These are phyloP conservation scores for Stemphylium lycopersici DNA, from an alignment of 2,329 filamentous ascomycete species.

Conservation along the genomic window DNA sequence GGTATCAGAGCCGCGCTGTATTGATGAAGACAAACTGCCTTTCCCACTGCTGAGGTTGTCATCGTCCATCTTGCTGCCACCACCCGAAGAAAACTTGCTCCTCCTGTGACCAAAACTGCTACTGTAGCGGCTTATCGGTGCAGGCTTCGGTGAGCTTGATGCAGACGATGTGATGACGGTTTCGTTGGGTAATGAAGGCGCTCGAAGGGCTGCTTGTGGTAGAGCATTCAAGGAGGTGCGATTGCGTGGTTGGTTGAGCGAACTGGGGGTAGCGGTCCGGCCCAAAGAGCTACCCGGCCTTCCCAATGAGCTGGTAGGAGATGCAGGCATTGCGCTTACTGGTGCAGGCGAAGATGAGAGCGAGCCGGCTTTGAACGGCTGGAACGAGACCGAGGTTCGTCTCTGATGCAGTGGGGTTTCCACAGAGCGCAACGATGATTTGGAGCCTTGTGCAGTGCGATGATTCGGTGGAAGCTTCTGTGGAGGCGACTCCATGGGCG, in stretches of 20 bases:
- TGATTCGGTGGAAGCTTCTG: constrained; percentile 57
- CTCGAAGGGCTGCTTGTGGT: constrained; percentile 74
- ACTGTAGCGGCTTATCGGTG: constrained; percentile 81
- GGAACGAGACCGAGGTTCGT: constrained; percentile 85
- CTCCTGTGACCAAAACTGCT: constrained; percentile 92
- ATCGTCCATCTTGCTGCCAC: constrained; percentile 72
- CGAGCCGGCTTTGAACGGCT: constrained; percentile 95
- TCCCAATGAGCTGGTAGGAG: constrained; percentile 57
- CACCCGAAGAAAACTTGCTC: constrained; percentile 76
- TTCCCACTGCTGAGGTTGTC: constrained; percentile 82
- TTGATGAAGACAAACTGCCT: constrained; percentile 73
- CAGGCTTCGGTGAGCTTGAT: constrained; percentile 78
- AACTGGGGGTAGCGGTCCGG: constrained; percentile 28
- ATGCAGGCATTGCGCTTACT: constrained; percentile 57
- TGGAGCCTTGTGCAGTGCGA: constrained; percentile 55
- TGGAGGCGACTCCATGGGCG: constrained; percentile 58
- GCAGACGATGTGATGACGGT: constrained; percentile 68
- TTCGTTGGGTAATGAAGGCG: constrained; percentile 67
- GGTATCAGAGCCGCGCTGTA: constrained; percentile 76
- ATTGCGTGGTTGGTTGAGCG: constrained; percentile 63
- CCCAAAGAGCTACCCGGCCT: constrained; percentile 40
- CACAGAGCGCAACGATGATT: constrained; percentile 56
- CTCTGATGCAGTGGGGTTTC: constrained; percentile 63
- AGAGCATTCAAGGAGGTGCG: constrained; percentile 75
- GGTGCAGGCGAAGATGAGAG: constrained; percentile 84